A percentile compares a stretch with the other conserved stretches of the same genome.
phyloP scores from a whole-genome alignment of 1,284 basidiomycete species.

The Ceratobasidium sp. region DNA sequence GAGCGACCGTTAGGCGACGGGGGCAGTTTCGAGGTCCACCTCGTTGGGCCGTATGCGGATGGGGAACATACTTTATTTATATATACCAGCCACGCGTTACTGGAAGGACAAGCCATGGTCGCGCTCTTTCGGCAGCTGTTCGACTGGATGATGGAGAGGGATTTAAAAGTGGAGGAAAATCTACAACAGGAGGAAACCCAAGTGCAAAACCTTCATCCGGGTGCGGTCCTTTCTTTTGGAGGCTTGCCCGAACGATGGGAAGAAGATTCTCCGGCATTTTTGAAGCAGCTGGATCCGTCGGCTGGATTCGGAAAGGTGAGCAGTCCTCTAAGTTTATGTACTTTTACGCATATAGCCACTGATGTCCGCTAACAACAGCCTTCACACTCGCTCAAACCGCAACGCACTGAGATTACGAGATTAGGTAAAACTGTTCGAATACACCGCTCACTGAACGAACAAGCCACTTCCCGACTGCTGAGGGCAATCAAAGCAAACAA shows the following conservation, averaged over 20 bases:
- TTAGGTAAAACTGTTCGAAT: slow-evolving; percentile 27
- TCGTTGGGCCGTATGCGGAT: slow-evolving; percentile 18
- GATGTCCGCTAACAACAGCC: background rate
- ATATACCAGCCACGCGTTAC: slow-evolving; percentile 31
- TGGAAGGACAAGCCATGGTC: slow-evolving; percentile 27
- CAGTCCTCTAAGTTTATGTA: background rate
- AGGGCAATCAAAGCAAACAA: slow-evolving; percentile 8
- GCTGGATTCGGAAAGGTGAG: slow-evolving; percentile 13
- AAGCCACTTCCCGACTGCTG: slow-evolving; percentile 15
- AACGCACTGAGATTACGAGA: slow-evolving; percentile 26
- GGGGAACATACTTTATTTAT: slow-evolving; percentile 20
- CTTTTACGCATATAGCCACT: background rate
- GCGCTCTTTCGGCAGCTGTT: slow-evolving; percentile 13
- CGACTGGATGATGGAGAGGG: background rate
- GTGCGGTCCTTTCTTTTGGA: slow-evolving; percentile 25
- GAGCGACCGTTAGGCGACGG: background rate
- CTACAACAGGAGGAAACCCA: background rate
- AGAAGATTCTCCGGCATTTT: slow-evolving; percentile 11
- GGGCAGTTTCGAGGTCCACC: slow-evolving; percentile 4
- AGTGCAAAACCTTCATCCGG: slow-evolving; percentile 26
- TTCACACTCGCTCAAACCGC: slow-evolving; percentile 30
- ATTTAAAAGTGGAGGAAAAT: slow-evolving; percentile 24
- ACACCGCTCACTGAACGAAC: slow-evolving; percentile 21
- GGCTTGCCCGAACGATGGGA: slow-evolving; percentile 22
- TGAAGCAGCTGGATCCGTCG: background rate